These are phyloP conservation scores for Aspergillus sp. DNA, from an alignment of 2,329 filamentous ascomycete species.

Conservation along the genomic window DNA sequence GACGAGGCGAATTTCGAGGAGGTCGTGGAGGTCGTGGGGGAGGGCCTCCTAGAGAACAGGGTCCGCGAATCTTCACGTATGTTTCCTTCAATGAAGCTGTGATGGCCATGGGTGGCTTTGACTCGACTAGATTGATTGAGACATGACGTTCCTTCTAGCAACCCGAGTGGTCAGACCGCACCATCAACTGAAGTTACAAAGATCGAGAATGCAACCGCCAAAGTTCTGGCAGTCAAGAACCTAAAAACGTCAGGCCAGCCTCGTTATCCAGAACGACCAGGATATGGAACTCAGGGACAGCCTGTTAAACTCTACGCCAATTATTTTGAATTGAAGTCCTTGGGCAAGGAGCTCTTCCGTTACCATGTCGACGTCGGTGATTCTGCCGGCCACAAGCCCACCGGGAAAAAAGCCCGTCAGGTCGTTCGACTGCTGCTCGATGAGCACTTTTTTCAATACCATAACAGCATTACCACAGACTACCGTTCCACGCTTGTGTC, in stretches of 20 bases:
- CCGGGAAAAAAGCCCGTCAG: conserved; percentile 41
- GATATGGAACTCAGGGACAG: conserved; percentile 29
- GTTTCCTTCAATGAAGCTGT: conserved; percentile 7
- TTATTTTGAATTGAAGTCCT: conserved; percentile 32
- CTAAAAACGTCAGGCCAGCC: conserved; percentile 10
- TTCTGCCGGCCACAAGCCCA: conserved; percentile 17
- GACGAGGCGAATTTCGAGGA: neutral
- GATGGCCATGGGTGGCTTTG: neutral
- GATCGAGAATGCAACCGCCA: conserved; percentile 21
- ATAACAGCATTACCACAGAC: conserved; percentile 32
- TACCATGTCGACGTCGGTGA: conserved; percentile 35
- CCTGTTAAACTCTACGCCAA: conserved; percentile 32
- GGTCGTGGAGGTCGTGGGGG: conserved; percentile 6
- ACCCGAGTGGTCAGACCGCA: conserved; percentile 14
- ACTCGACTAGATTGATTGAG: neutral
- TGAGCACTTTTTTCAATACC: conserved; percentile 24
- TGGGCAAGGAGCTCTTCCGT: conserved; percentile 32
- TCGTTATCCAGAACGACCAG: conserved; percentile 30
- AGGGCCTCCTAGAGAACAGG: conserved; percentile 8
- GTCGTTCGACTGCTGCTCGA: conserved; percentile 44
- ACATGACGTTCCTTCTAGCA: conserved; percentile 6
- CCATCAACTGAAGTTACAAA: conserved; percentile 20
- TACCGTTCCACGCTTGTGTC: conserved; percentile 34
- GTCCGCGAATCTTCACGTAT: conserved; percentile 24
- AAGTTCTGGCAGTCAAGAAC: conserved; percentile 15